A percentile compares a stretch with the other conserved stretches of the same genome.
phyloP scores from a whole-genome alignment of 495 filamentous ascomycete genomes.

The Aspergillus wentii region DNA sequence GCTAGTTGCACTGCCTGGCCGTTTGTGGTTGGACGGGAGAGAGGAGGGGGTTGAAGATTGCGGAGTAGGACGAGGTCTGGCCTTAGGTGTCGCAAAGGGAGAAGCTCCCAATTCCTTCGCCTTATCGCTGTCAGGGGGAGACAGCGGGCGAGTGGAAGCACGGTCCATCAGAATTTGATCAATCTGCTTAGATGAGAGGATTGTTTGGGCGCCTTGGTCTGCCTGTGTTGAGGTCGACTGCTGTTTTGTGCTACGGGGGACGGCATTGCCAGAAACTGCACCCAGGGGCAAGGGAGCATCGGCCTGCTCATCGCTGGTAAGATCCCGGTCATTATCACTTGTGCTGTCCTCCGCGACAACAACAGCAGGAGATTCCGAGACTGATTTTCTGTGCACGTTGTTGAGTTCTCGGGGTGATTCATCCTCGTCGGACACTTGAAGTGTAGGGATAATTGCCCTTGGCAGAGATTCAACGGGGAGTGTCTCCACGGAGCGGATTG shows the following conservation, averaged over 20 bases:
- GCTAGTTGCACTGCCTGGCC: slow-evolving; percentile 70
- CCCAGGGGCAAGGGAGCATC: slow-evolving; percentile 37
- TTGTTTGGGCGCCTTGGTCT: slow-evolving; percentile 71
- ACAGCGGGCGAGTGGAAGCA: slow-evolving; percentile 23
- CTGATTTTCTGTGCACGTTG: slow-evolving; percentile 12
- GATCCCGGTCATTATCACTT: slow-evolving; percentile 31
- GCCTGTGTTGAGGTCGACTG: slow-evolving; percentile 40
- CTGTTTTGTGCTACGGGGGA: slow-evolving; percentile 22
- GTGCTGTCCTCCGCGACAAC: slow-evolving; percentile 53
- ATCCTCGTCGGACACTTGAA: slow-evolving; percentile 12
- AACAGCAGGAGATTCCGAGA: slow-evolving; percentile 14
- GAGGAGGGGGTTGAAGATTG: slow-evolving; percentile 29
- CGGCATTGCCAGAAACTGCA: slow-evolving; percentile 41
- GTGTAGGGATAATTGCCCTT: slow-evolving; percentile 12
- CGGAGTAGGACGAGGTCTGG: slow-evolving; percentile 29
- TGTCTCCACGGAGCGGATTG: slow-evolving; percentile 38
- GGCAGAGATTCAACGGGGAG: slow-evolving; percentile 22
- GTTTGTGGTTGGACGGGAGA: slow-evolving; percentile 29
- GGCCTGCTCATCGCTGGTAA: slow-evolving; percentile 35
- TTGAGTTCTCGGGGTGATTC: slow-evolving; percentile 1
- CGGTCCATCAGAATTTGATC: slow-evolving; percentile 58
- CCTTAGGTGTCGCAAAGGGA: slow-evolving; percentile 35
- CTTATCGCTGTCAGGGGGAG: slow-evolving; percentile 29
- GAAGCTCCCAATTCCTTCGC: slow-evolving; percentile 28
- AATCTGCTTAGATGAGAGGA: slow-evolving; percentile 66